Base-by-base conservation (phyloP, 2,329 filamentous ascomycete species). In the Aspergillus niger region DNA sequence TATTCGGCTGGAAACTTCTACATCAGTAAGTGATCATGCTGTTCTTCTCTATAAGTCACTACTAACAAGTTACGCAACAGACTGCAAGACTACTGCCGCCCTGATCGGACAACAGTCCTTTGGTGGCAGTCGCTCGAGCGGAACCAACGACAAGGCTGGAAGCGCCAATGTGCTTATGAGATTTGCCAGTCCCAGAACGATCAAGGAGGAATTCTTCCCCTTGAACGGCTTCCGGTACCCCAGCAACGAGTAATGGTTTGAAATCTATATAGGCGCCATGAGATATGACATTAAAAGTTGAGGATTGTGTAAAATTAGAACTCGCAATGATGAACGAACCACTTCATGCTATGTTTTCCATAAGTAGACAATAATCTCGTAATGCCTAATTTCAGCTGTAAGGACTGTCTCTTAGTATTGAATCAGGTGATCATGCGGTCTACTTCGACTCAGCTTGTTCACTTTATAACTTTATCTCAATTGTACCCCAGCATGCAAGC, bases 21-120 rank as follows among this genome's bases (percentile, higher is more conserved):
- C 57, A 75, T 79, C 65, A 79, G 75, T 69, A 63, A 67, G 70
- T 66, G 11, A 15, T 17, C 15, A 24, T 24, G 2, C 6, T 47
- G 5, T 20, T 7, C 13, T 17, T 0, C 7, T 17, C 10, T 38
- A 22, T 3, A 13, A n/a, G 3, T 22, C 8, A 43, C 26, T 38
- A n/a, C 32, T 53, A 30, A 22, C 51, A 44, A 28, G 51, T 32
- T 24, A 11, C 13, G 11, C 2, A 24, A 36, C 53, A 72, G 70
- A 80, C 68, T 77, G 72, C 69, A 79, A 80, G 70, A 79, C 86
- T 75, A 91, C 88, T 1, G 89, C 88, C 41, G 88, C 88, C 15
- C 87, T 91, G 24, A 88, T 90, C 7, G 88, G 87, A 13, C 89
- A 91, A 78, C 88, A 91, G 79, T 85, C 88, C 3, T 91, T 91